Evolutionary conservation across 1,139 yeast genomes (phyloP).

Genomic region (Debaryomyces robertsiae): DNA sequence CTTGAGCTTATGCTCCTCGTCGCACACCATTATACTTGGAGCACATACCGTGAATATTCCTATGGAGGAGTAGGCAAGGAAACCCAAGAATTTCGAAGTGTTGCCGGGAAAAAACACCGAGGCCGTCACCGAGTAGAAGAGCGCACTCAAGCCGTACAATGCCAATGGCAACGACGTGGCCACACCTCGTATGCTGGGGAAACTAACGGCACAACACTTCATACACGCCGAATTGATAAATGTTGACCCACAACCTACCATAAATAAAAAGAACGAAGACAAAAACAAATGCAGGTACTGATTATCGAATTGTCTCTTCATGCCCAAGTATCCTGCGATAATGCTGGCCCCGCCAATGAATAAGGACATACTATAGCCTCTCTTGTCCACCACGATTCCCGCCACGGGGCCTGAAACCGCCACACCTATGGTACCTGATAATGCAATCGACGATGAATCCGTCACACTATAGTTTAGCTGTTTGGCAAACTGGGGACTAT

Average conservation of each 20-base stretch:
- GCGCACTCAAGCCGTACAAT: slow-evolving; percentile 60
- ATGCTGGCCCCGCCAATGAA: slow-evolving; percentile 47
- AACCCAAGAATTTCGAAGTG: slow-evolving; percentile 51
- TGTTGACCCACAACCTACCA: slow-evolving; percentile 59
- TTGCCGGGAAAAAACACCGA: slow-evolving; percentile 52
- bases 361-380: slow-evolving; percentile 51
- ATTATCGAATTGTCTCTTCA: slow-evolving; percentile 48
- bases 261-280: slow-evolving; percentile 41
- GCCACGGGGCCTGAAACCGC: slow-evolving; percentile 61
- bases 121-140: slow-evolving; percentile 54
- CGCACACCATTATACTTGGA: slow-evolving; percentile 52
- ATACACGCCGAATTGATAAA: slow-evolving; percentile 53
- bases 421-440: slow-evolving; percentile 61
- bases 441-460: slow-evolving; percentile 57
- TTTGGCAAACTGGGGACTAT: slow-evolving; percentile 64
- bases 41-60: slow-evolving; percentile 42
- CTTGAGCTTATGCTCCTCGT: slow-evolving; percentile 32
- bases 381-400: slow-evolving; percentile 58
- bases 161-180: slow-evolving; percentile 65
- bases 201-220: slow-evolving; percentile 59
- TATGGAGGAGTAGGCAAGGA: slow-evolving; percentile 45
- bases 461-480: slow-evolving; percentile 55
- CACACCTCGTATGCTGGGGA: slow-evolving; percentile 58
- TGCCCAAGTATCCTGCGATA: slow-evolving; percentile 46
- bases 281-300: slow-evolving; percentile 30